These are phyloP conservation scores for Friedmanniomyces endolithicus DNA, from an alignment of 495 filamentous ascomycete genomes.

Conservation along the genomic window DNA sequence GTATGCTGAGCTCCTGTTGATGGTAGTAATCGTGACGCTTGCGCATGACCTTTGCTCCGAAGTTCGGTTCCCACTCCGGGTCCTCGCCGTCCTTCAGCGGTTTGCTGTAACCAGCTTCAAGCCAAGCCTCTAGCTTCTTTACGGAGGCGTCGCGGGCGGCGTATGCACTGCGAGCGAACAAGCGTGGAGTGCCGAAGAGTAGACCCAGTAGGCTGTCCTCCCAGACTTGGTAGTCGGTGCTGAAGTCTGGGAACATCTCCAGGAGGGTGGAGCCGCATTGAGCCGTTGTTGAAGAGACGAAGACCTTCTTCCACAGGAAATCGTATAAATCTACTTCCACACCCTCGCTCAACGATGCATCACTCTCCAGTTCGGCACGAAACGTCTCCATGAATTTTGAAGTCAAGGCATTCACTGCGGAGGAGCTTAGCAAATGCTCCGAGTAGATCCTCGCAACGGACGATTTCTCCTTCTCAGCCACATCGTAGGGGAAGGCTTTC, in stretches of 20 bases:
- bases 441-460: neutral
- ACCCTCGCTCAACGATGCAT: neutral
- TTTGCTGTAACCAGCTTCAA: neutral
- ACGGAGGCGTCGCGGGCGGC: constrained; percentile 2
- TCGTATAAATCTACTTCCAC: constrained; percentile 12
- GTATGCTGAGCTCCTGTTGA: constrained; percentile 1
- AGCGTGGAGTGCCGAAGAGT: constrained; percentile 5
- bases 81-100: neutral
- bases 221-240: constrained; percentile 13
- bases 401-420: constrained; percentile 1
- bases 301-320: constrained; percentile 12
- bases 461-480: constrained; percentile 4
- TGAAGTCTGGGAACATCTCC: constrained; percentile 13
- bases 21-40: constrained; percentile 8
- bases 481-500: constrained; percentile 4
- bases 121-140: constrained; percentile 10
- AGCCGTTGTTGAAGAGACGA: constrained; percentile 7
- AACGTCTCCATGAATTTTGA: constrained; percentile 2
- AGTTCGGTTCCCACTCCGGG: constrained; percentile 6
- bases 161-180: constrained; percentile 6
- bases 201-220: constrained; percentile 9
- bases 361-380: neutral
- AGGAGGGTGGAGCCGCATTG: constrained; percentile 13
- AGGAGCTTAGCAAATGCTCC: neutral
- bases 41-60: constrained; percentile 5